Evolutionary conservation across 176 grass and related monocot genomes (phyloP).

Genomic region (Lolium perenne): DNA sequence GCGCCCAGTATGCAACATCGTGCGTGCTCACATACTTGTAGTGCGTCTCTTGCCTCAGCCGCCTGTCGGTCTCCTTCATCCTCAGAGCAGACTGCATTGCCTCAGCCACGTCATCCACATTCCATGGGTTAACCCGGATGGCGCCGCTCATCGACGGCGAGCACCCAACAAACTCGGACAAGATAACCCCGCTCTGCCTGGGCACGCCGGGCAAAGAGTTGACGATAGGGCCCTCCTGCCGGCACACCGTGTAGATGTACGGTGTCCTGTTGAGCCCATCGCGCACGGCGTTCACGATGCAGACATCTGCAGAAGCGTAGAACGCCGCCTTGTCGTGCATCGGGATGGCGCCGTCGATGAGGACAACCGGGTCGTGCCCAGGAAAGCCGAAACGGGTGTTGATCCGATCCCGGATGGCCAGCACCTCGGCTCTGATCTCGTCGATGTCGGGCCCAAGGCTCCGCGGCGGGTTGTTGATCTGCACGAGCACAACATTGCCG

Average conservation of each 20-base stretch:
- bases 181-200: constrained; percentile 54
- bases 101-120: constrained; percentile 54
- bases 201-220: background rate
- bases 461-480: constrained; percentile 64
- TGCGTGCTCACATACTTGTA: constrained; percentile 67
- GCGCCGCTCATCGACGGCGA: constrained; percentile 68
- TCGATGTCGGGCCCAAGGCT: constrained; percentile 57
- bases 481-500: constrained; percentile 51
- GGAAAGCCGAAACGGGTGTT: constrained; percentile 47
- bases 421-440: constrained; percentile 49
- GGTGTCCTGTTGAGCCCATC: constrained; percentile 67
- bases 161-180: constrained; percentile 76
- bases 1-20: constrained; percentile 63
- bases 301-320: constrained; percentile 61
- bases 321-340: constrained; percentile 66
- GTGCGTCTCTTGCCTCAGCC: constrained; percentile 67
- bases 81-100: constrained; percentile 49
- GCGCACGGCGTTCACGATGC: constrained; percentile 61
- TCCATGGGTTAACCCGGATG: constrained; percentile 69
- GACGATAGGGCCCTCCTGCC: constrained; percentile 44
- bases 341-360: constrained; percentile 52
- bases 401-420: constrained; percentile 53
- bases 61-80: constrained; percentile 40
- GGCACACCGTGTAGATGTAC: constrained; percentile 60
- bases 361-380: constrained; percentile 54